Base-by-base conservation (phyloP, 345 rosid genomes). In the Boechera retrofracta region DNA sequence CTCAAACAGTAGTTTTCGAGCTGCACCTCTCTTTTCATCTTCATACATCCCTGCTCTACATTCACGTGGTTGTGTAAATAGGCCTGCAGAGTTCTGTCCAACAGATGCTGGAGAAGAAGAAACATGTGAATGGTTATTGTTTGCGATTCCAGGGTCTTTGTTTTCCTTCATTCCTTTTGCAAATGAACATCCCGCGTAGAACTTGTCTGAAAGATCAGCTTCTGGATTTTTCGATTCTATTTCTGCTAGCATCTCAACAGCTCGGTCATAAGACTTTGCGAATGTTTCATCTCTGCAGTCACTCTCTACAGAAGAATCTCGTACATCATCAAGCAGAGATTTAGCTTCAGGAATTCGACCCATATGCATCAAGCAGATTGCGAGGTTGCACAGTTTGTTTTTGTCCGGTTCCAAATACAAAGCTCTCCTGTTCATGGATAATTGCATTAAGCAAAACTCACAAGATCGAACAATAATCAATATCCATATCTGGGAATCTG, bases 311-410 rank as follows among this genome's bases (percentile, higher is more conserved):
- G 82, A 74, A 1, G 87, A 82, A 63, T 41, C 85, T 80, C 75
- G 82, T 31, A 89, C 87, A 7, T 72, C 86, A 67, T 82, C 77
- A 68, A 93, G 81, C 67, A 89, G 81, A 41, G 82, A 83, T 75
- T 82, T 93, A 39, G 95, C 98, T 82, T 93, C 97, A 8, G 64
- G 15, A 21, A 91, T 69, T 67, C 82, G 87, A 81, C 86, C 88
- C 88, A 84, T 87, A 59, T 82, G 83, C 86, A 91, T 85, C 88
- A 93, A 80, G 79, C 95, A 87, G 64, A 91, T 74, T 0, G 93
- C 95, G 2, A 91, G 88, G 78, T 93, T 93, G 77, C 92, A 88
- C 57, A 78, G 82, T 84, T 88, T 93, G 82, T 89, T 93, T 79
- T 78, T 87, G 78, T 89, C 97, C 4, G 78, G 65, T 81, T 89